These are phyloP conservation scores for Plasmopara muralis DNA, from an alignment of 352 stramenopile genomes.

Conservation along the genomic window DNA sequence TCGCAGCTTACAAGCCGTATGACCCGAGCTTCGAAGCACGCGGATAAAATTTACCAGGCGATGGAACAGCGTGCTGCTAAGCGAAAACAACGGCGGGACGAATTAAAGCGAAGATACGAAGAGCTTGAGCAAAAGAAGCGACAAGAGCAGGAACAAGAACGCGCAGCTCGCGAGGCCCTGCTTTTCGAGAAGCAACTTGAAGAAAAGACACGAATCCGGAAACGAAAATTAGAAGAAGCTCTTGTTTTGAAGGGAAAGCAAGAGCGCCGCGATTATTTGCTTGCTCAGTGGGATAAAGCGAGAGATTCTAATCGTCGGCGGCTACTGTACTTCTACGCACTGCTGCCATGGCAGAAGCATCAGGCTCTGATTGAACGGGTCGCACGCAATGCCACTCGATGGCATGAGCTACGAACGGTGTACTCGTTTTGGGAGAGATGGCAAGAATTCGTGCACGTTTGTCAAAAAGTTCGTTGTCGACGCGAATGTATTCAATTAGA, in stretches of 20 bases:
- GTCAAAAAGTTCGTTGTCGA: slow-evolving; percentile 15
- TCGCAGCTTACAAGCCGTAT: background rate
- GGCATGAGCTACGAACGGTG: slow-evolving; percentile 37
- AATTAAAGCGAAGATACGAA: slow-evolving; percentile 48
- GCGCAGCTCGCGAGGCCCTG: slow-evolving; percentile 33
- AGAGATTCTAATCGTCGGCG: slow-evolving; percentile 29
- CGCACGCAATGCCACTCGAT: slow-evolving; percentile 25
- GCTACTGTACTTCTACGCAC: slow-evolving; percentile 44
- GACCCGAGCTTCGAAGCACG: slow-evolving; percentile 1
- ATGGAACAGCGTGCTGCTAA: slow-evolving; percentile 54
- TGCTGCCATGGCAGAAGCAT: slow-evolving; percentile 35
- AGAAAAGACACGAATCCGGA: slow-evolving; percentile 31
- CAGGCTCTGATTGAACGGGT: slow-evolving; percentile 27
- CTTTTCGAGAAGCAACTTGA: slow-evolving; percentile 34
- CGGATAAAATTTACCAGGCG: slow-evolving; percentile 38
- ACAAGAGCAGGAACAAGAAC: slow-evolving; percentile 29
- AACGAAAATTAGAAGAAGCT: slow-evolving; percentile 35
- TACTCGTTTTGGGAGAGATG: slow-evolving; percentile 39
- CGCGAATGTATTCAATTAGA: slow-evolving; percentile 22
- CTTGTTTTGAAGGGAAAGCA: slow-evolving; percentile 26
- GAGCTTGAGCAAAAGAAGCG: slow-evolving; percentile 41
- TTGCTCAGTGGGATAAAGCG: slow-evolving; percentile 23
- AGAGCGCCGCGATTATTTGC: slow-evolving; percentile 23
- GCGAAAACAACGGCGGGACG: slow-evolving; percentile 47
- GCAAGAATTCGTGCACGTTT: slow-evolving; percentile 25